phyloP scores from a whole-genome alignment of 2,329 filamentous ascomycete species.

The Phaeosphaeria sp. region DNA sequence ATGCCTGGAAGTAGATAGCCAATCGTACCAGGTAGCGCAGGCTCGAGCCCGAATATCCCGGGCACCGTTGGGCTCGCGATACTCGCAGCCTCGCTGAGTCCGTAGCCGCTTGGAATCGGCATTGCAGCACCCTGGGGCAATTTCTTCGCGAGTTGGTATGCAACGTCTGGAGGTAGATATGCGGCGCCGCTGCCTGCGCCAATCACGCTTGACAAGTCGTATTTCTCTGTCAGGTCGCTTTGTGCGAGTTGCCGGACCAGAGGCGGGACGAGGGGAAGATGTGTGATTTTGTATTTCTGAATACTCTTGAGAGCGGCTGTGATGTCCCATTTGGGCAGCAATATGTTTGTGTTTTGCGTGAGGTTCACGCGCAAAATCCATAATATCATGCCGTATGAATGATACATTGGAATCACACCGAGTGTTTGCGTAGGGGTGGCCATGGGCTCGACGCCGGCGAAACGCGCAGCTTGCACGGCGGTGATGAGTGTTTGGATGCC shows the following conservation, averaged over 20 bases:
- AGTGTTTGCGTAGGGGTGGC: conserved; percentile 16
- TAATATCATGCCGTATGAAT: conserved; percentile 42
- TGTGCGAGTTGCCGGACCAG: conserved; percentile 37
- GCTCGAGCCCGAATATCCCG: conserved; percentile 34
- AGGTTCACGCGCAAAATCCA: conserved; percentile 39
- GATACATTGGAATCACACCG: conserved; percentile 40
- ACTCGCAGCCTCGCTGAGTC: conserved; percentile 37
- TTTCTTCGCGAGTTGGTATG: conserved; percentile 34
- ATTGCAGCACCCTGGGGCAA: conserved; percentile 29
- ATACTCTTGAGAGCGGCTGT: conserved; percentile 34
- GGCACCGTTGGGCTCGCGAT: conserved; percentile 31
- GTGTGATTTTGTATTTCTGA: conserved; percentile 33
- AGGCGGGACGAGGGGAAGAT: conserved; percentile 36
- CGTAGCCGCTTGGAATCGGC: conserved; percentile 37
- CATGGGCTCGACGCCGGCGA: conserved; percentile 28
- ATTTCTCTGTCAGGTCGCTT: conserved; percentile 32
- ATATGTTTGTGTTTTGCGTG: conserved; percentile 25
- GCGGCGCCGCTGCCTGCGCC: conserved; percentile 33
- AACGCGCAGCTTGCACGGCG: conserved; percentile 27
- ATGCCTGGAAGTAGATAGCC: conserved; percentile 40
- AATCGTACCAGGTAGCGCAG: conserved; percentile 29
- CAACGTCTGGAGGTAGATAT: conserved; percentile 38
- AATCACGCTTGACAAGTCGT: conserved; percentile 33
- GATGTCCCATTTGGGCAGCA: conserved; percentile 38
- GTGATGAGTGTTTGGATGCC: conserved; percentile 35